phyloP scores from a whole-genome alignment of 768 basidiomycete genomes.

The Tylopilus rubrobrunneus region DNA sequence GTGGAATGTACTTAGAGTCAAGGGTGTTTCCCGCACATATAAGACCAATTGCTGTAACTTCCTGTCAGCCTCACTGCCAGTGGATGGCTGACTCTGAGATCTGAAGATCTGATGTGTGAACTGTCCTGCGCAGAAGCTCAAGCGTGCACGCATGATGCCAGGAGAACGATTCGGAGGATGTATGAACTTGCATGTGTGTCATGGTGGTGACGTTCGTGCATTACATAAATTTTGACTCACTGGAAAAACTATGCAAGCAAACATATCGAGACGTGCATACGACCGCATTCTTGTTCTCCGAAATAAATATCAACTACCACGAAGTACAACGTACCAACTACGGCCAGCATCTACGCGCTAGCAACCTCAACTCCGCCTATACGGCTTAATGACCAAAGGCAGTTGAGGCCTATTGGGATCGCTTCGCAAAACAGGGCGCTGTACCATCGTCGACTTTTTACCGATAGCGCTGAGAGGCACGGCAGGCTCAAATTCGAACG shows the following conservation, averaged over 20 bases:
- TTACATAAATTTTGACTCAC: too few species aligned
- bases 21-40: background rate
- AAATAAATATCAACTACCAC: background rate
- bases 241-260: too few species aligned
- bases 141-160: too few species aligned
- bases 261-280: too few species aligned
- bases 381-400: slow-evolving; percentile 9
- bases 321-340: too few species aligned
- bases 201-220: too few species aligned
- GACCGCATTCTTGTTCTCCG: too few species aligned
- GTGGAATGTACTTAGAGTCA: background rate
- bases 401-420: slow-evolving; percentile 6
- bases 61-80: slow-evolving; percentile 13
- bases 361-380: background rate
- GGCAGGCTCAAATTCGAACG: slow-evolving; percentile 9
- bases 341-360: background rate
- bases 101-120: too few species aligned
- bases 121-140: too few species aligned
- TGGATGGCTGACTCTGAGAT: too few species aligned
- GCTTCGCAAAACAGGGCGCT: slow-evolving; percentile 4
- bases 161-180: too few species aligned
- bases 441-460: background rate
- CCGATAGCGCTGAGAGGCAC: slow-evolving; percentile 7
- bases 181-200: too few species aligned
- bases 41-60: background rate